Conservation (phyloP, 768 basidiomycete species). For the Suillus occidentalis region DNA sequence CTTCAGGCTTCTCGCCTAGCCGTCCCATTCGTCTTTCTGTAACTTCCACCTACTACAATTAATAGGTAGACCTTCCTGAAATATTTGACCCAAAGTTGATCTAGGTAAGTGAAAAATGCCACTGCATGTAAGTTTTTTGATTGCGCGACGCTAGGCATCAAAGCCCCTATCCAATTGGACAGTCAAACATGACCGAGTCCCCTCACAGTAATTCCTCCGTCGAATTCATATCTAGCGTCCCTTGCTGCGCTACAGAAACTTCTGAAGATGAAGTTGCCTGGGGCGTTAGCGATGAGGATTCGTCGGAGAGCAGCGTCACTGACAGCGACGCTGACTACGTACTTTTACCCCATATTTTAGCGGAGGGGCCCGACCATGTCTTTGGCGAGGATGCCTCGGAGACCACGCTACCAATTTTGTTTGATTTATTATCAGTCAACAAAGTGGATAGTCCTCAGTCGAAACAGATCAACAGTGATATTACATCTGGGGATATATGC, state of each 20-base stretch:
- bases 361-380: background rate
- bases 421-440: conserved; percentile 23
- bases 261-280: conserved; percentile 26
- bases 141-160: background rate
- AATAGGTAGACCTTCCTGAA: background rate
- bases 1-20: background rate
- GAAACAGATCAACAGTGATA: background rate
- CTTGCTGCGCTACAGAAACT: conserved; percentile 1
- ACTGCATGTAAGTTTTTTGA: background rate
- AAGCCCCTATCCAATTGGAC: background rate
- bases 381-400: conserved; percentile 9
- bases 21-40: background rate
- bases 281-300: conserved; percentile 8
- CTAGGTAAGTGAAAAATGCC: background rate
- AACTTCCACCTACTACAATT: background rate
- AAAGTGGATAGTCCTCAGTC: background rate
- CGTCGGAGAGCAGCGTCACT: conserved; percentile 8
- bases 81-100: no score
- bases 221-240: background rate
- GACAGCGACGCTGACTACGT: conserved; percentile 22
- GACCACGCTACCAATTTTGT: conserved; percentile 12
- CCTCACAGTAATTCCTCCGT: background rate
- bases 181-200: background rate
- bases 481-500: background rate
- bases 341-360: conserved; percentile 14